Base-by-base conservation (phyloP, 371 early-diverging fungal species). In the Neoconidiobolus thromboides region DNA sequence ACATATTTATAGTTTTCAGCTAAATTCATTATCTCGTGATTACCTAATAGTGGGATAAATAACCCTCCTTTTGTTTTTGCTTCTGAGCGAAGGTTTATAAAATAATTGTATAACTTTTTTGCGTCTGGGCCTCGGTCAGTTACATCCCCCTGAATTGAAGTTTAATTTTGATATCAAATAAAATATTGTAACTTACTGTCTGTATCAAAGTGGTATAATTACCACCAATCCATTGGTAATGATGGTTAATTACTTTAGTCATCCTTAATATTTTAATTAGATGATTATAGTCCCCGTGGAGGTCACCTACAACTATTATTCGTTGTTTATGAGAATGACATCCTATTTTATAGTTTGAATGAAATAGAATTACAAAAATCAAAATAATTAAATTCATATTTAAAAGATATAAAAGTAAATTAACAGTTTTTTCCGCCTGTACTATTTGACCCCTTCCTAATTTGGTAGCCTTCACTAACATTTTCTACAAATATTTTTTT, bases 81-180 rank as follows among this genome's bases (percentile, higher is more conserved):
- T 58, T 87, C 83, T 1, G 67, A 62, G 43, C 73, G 67, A 26
- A 87, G 63, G 12, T 69, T 68, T 42, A 73, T 68, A 3, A 86
- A 61, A 46, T 84, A 65, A 12, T 73, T 64, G 65, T 84, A 86
- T 1, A 86, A 64, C 14, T 64, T 66, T 40, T 84, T 84, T 0
- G 87, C 86, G 67, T 84, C 87, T 0, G 74, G 66, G 0, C 88
- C 86, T n/a, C 83, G 70, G 60, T 86, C 86, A 0, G 83, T 75
- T 2, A 85, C 73, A 66, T 87, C 86, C 1, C 1, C 87, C 87
- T 26, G 26, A 26, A 26, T 26, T 26, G 26, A 26, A 26, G 26
- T 26, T 26, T 26, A 26, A 26, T 26, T 26, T 26, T 26, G 26
- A 26, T 26, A 26, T 26, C 26, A 26, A 26, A 26, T 26, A 26